phyloP scores from a whole-genome alignment of 73 alveolate species.

The Paramecium octaurelia region DNA sequence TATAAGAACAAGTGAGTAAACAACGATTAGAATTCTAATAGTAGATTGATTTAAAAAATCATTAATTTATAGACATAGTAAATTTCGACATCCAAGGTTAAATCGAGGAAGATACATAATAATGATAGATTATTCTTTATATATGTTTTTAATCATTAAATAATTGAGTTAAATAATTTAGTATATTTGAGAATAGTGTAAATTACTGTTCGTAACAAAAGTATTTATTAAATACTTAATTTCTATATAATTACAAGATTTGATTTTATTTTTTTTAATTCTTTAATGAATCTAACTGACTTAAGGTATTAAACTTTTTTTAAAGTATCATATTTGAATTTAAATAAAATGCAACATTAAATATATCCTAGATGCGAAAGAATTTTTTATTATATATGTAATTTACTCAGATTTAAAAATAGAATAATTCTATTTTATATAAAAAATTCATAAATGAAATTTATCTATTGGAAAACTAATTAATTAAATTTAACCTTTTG shows the following conservation, averaged over 20 bases:
- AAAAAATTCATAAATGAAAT: too few relatives aligned
- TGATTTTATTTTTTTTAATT: not conserved
- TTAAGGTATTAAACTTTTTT: too few relatives aligned
- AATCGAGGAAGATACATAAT: not conserved
- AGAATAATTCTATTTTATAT: too few relatives aligned
- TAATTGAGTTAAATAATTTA: not conserved
- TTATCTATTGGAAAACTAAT: too few relatives aligned
- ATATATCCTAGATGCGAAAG: too few relatives aligned
- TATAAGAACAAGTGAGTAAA: not conserved
- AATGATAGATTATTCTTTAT: not conserved
- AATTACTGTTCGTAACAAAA: not conserved
- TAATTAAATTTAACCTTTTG: too few relatives aligned
- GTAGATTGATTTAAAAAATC: not conserved
- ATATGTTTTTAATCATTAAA: not conserved
- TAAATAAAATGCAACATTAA: too few relatives aligned
- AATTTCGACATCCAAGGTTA: not conserved
- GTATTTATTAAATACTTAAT: not conserved
- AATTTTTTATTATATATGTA: too few relatives aligned
- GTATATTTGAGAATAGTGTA: not conserved
- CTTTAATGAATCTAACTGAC: not conserved
- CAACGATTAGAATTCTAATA: not conserved
- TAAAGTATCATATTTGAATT: too few relatives aligned
- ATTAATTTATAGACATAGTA: not conserved
- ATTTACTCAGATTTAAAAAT: too few relatives aligned
- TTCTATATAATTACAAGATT: not conserved